These are phyloP conservation scores for Exobasidium rhododendri DNA, from an alignment of 1,284 basidiomycete genomes.

Conservation along the genomic window DNA sequence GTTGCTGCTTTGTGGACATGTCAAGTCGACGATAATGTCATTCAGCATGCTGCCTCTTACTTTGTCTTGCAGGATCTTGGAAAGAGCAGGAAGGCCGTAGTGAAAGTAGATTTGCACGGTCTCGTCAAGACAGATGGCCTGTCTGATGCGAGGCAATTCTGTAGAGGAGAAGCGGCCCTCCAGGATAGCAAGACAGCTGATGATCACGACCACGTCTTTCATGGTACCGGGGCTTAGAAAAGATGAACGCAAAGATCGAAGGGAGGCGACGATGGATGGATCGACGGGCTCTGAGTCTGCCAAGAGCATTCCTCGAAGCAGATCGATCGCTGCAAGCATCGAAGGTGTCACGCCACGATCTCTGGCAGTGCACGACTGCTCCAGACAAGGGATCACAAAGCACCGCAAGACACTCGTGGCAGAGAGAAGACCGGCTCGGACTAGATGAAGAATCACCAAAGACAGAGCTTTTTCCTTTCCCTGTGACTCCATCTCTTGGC, in stretches of 20 bases:
- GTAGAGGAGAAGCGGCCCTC: background rate
- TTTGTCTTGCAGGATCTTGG: background rate
- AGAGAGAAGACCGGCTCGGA: background rate
- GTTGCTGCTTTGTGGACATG: background rate
- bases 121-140: background rate
- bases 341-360: conserved; percentile 23
- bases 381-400: background rate
- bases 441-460: background rate
- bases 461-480: background rate
- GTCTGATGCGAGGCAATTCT: background rate
- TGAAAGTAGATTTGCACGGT: background rate
- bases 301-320: conserved; percentile 26
- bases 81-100: background rate
- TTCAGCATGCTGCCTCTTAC: background rate
- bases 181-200: background rate
- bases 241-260: background rate
- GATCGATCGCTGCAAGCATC: conserved; percentile 21
- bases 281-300: conserved; percentile 20
- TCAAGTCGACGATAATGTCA: background rate
- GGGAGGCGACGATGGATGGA: conserved; percentile 15
- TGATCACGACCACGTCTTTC: background rate
- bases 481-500: background rate
- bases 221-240: background rate
- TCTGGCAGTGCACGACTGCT: conserved; percentile 8
- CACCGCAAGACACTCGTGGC: background rate